Base-by-base conservation (phyloP, 495 filamentous ascomycete species). In the Jackrogersella minutella region DNA sequence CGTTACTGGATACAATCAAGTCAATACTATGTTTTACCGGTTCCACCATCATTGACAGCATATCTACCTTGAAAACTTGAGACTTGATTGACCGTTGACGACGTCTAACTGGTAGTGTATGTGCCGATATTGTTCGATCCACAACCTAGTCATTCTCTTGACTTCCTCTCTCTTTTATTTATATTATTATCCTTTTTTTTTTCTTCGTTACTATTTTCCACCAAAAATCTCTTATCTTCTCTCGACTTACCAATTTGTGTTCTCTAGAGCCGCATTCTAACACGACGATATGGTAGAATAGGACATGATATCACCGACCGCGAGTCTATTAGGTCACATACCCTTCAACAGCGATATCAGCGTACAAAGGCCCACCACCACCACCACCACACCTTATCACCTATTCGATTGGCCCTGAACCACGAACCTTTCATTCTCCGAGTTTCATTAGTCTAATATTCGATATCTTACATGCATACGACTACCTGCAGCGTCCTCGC, bases 21-120 rank as follows among this genome's bases (percentile, higher is more conserved):
- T 69, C 61, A 50, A 61, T 39, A 61, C 5, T 17, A 69, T 69
- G 56, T 34, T 43, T 57, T 64, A 43, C 59, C 19, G 47, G 47
- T 58, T 22, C 28, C 19, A 46, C 60, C 55, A 69, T 24, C 64
- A 39, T 63, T 28, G 21, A 28, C 54, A 49, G 40, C 13, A 7
- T 19, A 17, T 14, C 24, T 53, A 30, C 26, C 26, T 59, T 43
- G 21, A n/a, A n/a, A n/a, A 33, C 14, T 59, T 33, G 43, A 43
- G 7, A 46, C 11, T 56, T 43, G 24, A 41, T 30, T 31, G 37
- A n/a, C n/a, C n/a, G n/a, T n/a, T n/a, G n/a, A n/a, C n/a, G n/a
- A 13, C 49, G 10, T 39, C 19, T 16, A 21, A 14, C 36, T 31
- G n/a, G 26, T 50, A n/a, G n/a, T n/a, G n/a, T n/a, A n/a, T 40